Percentiles rank a stretch among this genome's conserved stretches.
Conservation (phyloP, 805 yeast species). For the Pichia occidentalis region DNA sequence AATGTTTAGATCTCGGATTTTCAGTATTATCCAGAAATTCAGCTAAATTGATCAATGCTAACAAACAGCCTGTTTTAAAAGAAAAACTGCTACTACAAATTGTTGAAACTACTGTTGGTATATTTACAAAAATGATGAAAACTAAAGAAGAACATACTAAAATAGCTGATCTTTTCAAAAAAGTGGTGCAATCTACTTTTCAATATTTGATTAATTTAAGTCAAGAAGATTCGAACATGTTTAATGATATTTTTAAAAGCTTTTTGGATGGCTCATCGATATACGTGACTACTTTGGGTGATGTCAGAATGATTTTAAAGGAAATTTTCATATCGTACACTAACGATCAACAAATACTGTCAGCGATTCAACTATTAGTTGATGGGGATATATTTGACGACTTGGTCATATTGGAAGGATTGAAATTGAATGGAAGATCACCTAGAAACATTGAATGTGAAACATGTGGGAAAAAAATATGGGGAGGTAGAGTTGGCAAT, state of each 20-base stretch:
- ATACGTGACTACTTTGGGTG: constrained; percentile 47
- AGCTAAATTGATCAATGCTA: constrained; percentile 8
- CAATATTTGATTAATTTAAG: constrained; percentile 32
- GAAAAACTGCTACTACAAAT: constrained; percentile 36
- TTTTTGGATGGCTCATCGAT: constrained; percentile 46
- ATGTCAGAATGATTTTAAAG: constrained; percentile 50
- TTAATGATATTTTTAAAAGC: constrained; percentile 47
- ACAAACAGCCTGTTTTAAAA: constrained; percentile 22
- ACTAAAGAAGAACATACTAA: not conserved
- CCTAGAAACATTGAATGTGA: constrained; percentile 52
- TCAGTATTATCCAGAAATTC: constrained; percentile 25
- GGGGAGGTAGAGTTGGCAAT: constrained; percentile 58
- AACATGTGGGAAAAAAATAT: constrained; percentile 64
- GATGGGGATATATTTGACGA: constrained; percentile 49
- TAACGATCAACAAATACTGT: constrained; percentile 53
- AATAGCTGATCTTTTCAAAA: constrained; percentile 31
- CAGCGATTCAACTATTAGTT: constrained; percentile 45
- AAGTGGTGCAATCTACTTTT: constrained; percentile 37
- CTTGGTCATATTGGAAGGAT: constrained; percentile 36
- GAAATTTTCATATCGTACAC: constrained; percentile 61
- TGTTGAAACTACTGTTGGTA: constrained; percentile 33
- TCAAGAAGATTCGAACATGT: constrained; percentile 31
- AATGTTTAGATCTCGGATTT: constrained; percentile 31
- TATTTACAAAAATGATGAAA: constrained; percentile 27
- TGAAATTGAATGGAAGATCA: constrained; percentile 59